Percentiles rank a stretch among this genome's conserved stretches.
Conservation (phyloP, 208 protist genomes). For the Leishmania tropica region DNA sequence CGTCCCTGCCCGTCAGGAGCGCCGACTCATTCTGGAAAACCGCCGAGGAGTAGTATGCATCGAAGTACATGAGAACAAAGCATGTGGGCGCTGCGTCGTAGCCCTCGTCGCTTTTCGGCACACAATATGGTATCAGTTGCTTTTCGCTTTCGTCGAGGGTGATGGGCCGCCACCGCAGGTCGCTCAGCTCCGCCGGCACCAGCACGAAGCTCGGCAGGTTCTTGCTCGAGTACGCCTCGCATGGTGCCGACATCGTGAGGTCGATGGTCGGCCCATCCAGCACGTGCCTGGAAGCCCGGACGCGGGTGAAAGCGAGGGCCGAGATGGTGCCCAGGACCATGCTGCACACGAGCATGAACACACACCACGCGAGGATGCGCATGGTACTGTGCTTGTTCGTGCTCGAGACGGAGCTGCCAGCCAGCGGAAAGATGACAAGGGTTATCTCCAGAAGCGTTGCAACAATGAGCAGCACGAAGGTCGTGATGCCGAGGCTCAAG, state of each 20-base stretch:
- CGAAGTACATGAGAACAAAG: constrained; percentile 81
- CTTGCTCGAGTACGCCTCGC: constrained; percentile 38
- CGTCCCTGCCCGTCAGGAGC: constrained; percentile 30
- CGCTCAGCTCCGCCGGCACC: constrained; percentile 61
- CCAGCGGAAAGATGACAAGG: constrained; percentile 78
- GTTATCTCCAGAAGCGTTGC: constrained; percentile 68
- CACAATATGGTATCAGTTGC: constrained; percentile 53
- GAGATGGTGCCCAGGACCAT: constrained; percentile 70
- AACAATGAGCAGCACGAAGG: constrained; percentile 58
- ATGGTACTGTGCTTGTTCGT: constrained; percentile 65
- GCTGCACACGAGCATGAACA: constrained; percentile 67
- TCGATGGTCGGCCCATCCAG: constrained; percentile 64
- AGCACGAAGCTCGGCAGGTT: constrained; percentile 64
- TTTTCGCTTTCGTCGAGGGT: constrained; percentile 49
- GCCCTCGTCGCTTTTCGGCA: constrained; percentile 3
- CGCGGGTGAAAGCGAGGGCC: constrained; percentile 73
- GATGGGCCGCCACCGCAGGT: constrained; percentile 82
- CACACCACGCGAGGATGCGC: constrained; percentile 72
- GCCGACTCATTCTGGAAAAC: constrained; percentile 61
- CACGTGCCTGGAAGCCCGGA: constrained; percentile 52
- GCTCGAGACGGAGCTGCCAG: constrained; percentile 32
- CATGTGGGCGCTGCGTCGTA: constrained; percentile 30
- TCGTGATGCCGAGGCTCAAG: constrained; percentile 51
- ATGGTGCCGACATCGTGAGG: constrained; percentile 55
- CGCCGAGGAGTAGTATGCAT: constrained; percentile 54